Base-by-base conservation (phyloP, 2,329 filamentous ascomycete species). In the Dichotomopilus funicola region DNA sequence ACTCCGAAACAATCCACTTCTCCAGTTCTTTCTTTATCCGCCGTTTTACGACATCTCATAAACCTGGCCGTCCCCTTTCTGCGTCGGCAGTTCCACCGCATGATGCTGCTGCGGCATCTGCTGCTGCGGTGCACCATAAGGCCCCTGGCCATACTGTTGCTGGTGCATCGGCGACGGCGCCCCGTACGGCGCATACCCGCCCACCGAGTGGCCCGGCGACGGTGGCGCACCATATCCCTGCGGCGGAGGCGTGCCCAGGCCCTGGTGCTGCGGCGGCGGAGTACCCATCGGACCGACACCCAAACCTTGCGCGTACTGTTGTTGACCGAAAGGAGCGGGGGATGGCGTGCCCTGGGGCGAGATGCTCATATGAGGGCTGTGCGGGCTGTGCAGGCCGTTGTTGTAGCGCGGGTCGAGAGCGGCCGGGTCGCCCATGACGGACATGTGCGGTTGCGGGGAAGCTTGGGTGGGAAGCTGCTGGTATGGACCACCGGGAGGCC, bases 21-120 rank as follows among this genome's bases (percentile, higher is more conserved):
- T 27, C 31, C 43, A 45, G 4, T 4, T 27, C 42, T 27, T 27
- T 19, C 42, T 27, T 6, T 31, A 9, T 9, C 6, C 44, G 33
- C 12, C 12, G 7, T 31, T 6, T 19, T 42, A 58, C n/a, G 50
- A 47, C 49, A 56, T 11, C 54, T 59, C 59, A 49, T 61, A 54
- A 33, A 59, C 44, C 54, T 61, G 54, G 12, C 59, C 59, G 37
- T 61, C 59, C 8, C 59, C 54, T 10, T 50, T 38, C 44, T 61
- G 59, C 13, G 56, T 59, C 0, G 56, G 44, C 43, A 61, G n/a
- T 50, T 61, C 59, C 8, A 36, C 54, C 2, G 47, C 41, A 3
- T 13, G 19, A n/a, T 34, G 34, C 19, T 40, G 19, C 36, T 51
- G 36, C 13, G 40, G 50, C n/a, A 38, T 13, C 33, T 55, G 51